phyloP scores from a whole-genome alignment of 2,329 filamentous ascomycete genomes.

The Xylaria arbuscula region DNA sequence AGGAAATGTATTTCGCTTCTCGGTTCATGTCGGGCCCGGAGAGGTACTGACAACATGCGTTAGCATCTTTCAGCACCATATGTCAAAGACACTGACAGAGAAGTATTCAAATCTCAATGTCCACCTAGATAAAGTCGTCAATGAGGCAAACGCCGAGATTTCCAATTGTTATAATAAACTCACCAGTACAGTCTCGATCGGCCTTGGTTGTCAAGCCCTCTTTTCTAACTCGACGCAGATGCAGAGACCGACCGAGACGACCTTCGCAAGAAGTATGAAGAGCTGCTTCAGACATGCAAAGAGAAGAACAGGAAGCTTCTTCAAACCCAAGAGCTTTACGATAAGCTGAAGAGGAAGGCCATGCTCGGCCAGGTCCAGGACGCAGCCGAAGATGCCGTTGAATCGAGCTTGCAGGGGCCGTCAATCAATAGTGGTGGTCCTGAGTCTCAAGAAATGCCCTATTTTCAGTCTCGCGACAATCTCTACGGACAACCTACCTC shows the following conservation, averaged over 20 bases:
- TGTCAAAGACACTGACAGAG: constrained; percentile 76
- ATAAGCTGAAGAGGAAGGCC: constrained; percentile 67
- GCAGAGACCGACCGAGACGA: constrained; percentile 71
- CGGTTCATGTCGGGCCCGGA: background rate
- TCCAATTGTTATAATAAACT: constrained; percentile 72
- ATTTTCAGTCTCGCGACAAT: constrained; percentile 26
- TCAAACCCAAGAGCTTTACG: constrained; percentile 74
- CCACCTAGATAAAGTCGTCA: constrained; percentile 77
- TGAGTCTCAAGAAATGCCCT: constrained; percentile 31
- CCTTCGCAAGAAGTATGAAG: constrained; percentile 76
- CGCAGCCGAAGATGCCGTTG: constrained; percentile 63
- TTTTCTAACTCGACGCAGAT: constrained; percentile 49
- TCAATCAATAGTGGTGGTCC: constrained; percentile 33
- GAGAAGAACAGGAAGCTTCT: constrained; percentile 77
- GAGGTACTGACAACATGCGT: constrained; percentile 15
- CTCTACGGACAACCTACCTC: constrained; percentile 26
- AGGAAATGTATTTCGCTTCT: constrained; percentile 76
- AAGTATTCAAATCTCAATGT: constrained; percentile 74
- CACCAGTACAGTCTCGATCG: constrained; percentile 59
- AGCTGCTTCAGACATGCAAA: constrained; percentile 72
- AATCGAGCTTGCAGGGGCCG: constrained; percentile 53
- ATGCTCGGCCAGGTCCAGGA: constrained; percentile 66
- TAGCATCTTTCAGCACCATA: constrained; percentile 80
- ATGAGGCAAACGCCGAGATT: constrained; percentile 80
- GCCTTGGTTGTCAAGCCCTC: background rate